phyloP scores from a whole-genome alignment of 2,329 filamentous ascomycete genomes.

The Beauveria medogensis region DNA sequence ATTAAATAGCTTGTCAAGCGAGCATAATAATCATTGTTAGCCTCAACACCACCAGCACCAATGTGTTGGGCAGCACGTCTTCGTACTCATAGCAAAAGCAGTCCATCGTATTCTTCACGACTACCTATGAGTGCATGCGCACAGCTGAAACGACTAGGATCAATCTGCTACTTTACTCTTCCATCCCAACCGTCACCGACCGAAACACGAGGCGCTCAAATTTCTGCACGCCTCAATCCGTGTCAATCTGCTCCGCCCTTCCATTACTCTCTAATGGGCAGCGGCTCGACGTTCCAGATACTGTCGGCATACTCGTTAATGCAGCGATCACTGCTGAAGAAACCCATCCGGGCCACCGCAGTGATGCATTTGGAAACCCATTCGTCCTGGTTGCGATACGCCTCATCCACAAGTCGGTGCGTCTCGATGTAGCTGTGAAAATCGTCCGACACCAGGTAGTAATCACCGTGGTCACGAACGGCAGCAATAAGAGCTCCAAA shows the following conservation, averaged over 20 bases:
- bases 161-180: background rate
- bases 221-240: background rate
- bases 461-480: conserved; percentile 89
- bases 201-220: background rate
- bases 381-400: conserved; percentile 84
- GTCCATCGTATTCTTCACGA: background rate
- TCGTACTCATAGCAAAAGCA: background rate
- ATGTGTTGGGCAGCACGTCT: background rate
- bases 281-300: conserved; percentile 94
- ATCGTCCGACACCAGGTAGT: conserved; percentile 95
- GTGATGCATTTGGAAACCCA: conserved; percentile 89
- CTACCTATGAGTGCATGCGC: background rate
- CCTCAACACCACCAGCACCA: background rate
- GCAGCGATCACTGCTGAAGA: conserved; percentile 91
- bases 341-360: conserved; percentile 88
- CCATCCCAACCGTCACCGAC: background rate
- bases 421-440: conserved; percentile 93
- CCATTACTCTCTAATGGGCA: conserved; percentile 38
- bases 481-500: conserved; percentile 80
- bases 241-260: background rate
- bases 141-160: background rate
- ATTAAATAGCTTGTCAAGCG: background rate
- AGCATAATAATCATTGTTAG: background rate
- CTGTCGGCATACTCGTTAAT: conserved; percentile 95
- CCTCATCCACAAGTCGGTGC: conserved; percentile 81